Evolutionary conservation across 2,329 filamentous ascomycete species (phyloP).

Genomic region (Fusarium sp.): DNA sequence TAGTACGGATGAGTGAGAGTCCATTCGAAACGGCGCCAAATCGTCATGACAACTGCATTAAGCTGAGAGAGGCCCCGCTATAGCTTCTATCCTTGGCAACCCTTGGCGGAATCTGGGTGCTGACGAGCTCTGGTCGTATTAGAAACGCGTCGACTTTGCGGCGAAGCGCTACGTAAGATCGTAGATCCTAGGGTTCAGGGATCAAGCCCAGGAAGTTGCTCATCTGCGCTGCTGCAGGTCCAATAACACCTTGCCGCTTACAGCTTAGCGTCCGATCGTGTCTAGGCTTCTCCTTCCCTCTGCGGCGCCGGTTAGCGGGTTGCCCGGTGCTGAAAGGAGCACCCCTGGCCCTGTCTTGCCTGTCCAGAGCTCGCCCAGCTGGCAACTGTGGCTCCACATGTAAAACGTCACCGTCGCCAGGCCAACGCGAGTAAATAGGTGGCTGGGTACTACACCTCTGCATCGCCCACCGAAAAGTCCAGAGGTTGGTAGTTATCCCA

Average conservation of each 20-base stretch:
- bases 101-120: conserved; percentile 14
- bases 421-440: conserved; percentile 43
- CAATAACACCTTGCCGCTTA: conserved; percentile 15
- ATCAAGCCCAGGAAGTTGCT: conserved; percentile 24
- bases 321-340: conserved; percentile 33
- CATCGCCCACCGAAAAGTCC: conserved; percentile 36
- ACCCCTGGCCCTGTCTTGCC: not conserved
- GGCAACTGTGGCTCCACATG: conserved; percentile 15
- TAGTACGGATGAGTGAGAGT: not conserved
- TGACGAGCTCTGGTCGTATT: conserved; percentile 15
- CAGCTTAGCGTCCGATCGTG: not conserved
- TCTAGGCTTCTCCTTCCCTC: conserved; percentile 14
- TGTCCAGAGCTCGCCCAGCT: not conserved
- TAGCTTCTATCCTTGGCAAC: conserved; percentile 21
- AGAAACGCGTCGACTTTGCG: conserved; percentile 12
- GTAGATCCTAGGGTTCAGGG: conserved; percentile 37
- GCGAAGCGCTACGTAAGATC: conserved; percentile 35
- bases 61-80: conserved; percentile 16
- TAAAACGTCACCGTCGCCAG: conserved; percentile 37
- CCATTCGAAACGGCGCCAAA: conserved; percentile 37
- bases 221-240: conserved; percentile 32
- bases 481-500: conserved; percentile 37
- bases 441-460: conserved; percentile 34
- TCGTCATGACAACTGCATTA: conserved; percentile 43
- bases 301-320: conserved; percentile 29